A percentile compares a stretch with the other conserved stretches of the same genome.
Evolutionary conservation across 768 basidiomycete species (phyloP).

Genomic region (Suillus clintonianus): DNA sequence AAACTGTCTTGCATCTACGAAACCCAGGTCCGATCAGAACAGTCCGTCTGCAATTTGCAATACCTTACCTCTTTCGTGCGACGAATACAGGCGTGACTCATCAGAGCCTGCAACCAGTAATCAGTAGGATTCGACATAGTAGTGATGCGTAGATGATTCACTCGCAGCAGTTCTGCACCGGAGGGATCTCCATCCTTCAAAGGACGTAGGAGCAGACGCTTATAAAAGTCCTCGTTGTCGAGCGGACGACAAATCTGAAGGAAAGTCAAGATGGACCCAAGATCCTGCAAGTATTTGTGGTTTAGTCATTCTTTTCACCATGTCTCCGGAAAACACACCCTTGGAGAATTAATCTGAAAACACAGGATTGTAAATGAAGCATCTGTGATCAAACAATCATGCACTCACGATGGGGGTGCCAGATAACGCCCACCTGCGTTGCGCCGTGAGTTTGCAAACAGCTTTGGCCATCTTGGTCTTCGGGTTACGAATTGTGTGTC

Average conservation of each 20-base stretch:
- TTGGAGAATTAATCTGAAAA: conserved; percentile 75
- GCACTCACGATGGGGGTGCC: conserved; percentile 87
- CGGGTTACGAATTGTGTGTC: conserved; percentile 84
- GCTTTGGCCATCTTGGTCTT: conserved; percentile 83
- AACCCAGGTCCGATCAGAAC: conserved; percentile 10
- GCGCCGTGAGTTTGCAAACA: conserved; percentile 59
- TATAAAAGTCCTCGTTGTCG: conserved; percentile 82
- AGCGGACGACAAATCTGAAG: conserved; percentile 83
- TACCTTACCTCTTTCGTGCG: conserved; percentile 75
- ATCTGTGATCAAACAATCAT: neutral
- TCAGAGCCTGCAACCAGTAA: conserved; percentile 54
- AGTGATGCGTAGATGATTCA: conserved; percentile 30
- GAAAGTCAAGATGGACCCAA: conserved; percentile 85
- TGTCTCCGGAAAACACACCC: conserved; percentile 36
- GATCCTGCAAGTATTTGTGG: conserved; percentile 53
- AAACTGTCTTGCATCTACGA: conserved; percentile 78
- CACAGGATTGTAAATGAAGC: neutral
- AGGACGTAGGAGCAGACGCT: conserved; percentile 75
- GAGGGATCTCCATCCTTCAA: conserved; percentile 65
- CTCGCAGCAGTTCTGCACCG: conserved; percentile 73
- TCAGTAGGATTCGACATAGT: neutral
- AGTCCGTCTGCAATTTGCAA: neutral
- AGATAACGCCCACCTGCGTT: conserved; percentile 78
- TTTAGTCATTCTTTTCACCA: neutral
- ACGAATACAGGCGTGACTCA: conserved; percentile 78